Evolutionary conservation across 139 green algal genomes (phyloP), one percentile per base, ranked within the genome.

Genomic region (Haematococcus sp.): DNA sequence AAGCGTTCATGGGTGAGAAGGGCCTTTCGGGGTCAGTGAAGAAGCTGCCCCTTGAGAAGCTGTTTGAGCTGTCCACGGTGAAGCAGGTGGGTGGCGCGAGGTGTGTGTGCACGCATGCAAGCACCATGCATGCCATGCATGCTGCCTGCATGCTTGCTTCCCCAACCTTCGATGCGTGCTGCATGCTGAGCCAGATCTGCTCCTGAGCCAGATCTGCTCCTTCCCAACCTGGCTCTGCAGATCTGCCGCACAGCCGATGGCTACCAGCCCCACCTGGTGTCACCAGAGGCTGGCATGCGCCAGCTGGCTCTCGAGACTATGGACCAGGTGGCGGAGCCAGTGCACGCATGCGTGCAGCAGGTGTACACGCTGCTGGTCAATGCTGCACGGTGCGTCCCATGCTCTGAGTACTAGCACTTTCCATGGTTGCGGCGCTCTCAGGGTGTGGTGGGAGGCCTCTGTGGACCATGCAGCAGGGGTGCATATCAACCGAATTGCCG

Each of bases 231-330:
- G 20, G 22, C 52, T 27, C n/a, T 52, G 3, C 91, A 94, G 91
- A 87, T 95, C 19, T 91, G 84, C 58, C 79, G 82, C 22, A 76
- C 90, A 49, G 89, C 93, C 2, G 93, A 97, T 71, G 93, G 93
- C 34, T 97, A 94, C 76, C 91, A 97, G 78, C 81, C 88, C 16
- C 88, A 94, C 78, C 54, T 97, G 59, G 87, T 97, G 19, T 96
- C 93, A 0, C 93, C 93, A 13, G 92, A 97, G 72, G 77, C 76
- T n/a, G 93, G 93, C 31, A 85, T 97, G 58, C 84, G 89, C 11
- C 83, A 93, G 65, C 86, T 96, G 63, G 83, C 89, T 27, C 79
- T 68, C 20, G 78, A 93, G 70, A 88, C 87, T 4, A 84, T 96
- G 76, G 76, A 91, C 72, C 60, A 71, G 28, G 71, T 89, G 31